Conservation (phyloP, 345 rosid genomes). For the Lepidium aucheri region DNA sequence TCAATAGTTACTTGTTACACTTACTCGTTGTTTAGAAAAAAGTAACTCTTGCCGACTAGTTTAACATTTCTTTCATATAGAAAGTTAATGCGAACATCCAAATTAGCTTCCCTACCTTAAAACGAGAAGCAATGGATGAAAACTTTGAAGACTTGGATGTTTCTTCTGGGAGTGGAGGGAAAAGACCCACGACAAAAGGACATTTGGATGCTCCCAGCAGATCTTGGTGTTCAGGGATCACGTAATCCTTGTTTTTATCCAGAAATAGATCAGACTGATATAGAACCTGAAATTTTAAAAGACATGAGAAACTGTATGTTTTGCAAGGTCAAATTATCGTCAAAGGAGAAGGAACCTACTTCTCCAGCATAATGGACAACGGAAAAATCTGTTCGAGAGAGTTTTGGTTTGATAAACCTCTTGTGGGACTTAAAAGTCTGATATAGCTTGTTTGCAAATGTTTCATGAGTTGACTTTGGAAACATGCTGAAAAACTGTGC, state of each 20-base stretch:
- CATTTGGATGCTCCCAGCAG: constrained; percentile 68
- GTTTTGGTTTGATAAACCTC: constrained; percentile 91
- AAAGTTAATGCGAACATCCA: no score
- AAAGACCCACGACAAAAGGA: constrained; percentile 80
- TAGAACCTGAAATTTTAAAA: constrained; percentile 47
- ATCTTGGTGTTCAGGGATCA: constrained; percentile 91
- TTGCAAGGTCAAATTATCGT: neutral
- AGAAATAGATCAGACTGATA: constrained; percentile 87
- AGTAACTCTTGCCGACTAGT: no score
- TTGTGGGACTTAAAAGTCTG: constrained; percentile 85
- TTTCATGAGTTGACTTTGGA: constrained; percentile 98
- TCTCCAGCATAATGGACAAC: constrained; percentile 96
- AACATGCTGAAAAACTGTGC: constrained; percentile 70
- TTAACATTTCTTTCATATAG: no score
- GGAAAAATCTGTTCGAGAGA: constrained; percentile 92
- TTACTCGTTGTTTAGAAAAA: no score
- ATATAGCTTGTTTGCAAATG: constrained; percentile 86
- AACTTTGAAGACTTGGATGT: constrained; percentile 85
- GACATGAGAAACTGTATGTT: neutral
- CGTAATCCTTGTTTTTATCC: constrained; percentile 96
- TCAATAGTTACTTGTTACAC: no score
- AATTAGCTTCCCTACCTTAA: constrained; percentile 38
- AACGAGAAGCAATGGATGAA: constrained; percentile 87
- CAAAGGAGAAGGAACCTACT: constrained; percentile 29
- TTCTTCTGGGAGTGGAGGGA: constrained; percentile 82